Percentiles rank a stretch among this genome's conserved stretches.
Conservation (phyloP, 108 stramenopile species). For the Skeletonema costatum region DNA sequence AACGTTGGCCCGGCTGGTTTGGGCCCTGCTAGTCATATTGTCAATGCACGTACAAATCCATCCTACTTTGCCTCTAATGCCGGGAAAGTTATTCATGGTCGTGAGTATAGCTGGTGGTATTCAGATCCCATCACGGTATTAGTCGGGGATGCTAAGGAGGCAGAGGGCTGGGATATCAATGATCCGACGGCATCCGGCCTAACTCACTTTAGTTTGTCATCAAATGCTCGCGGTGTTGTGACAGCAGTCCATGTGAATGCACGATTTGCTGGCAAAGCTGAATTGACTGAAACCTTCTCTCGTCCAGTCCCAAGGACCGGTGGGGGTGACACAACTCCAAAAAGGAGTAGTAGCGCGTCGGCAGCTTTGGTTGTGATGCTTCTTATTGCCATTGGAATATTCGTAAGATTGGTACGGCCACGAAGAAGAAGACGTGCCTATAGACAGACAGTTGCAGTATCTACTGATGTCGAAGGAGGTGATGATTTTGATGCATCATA, state of each 20-base stretch:
- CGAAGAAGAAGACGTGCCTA: not conserved
- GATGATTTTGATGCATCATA: not conserved
- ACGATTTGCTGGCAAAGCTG: conserved; percentile 11
- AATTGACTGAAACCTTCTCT: not conserved
- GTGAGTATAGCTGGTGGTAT: conserved; percentile 48
- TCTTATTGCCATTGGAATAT: not conserved
- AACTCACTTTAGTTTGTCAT: not conserved
- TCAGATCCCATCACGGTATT: conserved; percentile 36
- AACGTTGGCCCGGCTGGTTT: conserved; percentile 29
- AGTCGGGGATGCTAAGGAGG: conserved; percentile 15
- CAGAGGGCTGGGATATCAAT: conserved; percentile 15
- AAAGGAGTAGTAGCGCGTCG: not conserved
- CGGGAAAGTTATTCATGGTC: conserved; percentile 42
- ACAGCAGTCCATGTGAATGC: conserved; percentile 40
- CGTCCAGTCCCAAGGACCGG: not conserved
- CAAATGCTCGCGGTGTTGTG: conserved; percentile 8
- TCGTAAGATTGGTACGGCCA: conserved; percentile 3
- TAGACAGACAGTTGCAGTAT: not conserved
- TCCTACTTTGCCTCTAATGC: conserved; percentile 39
- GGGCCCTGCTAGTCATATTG: conserved; percentile 67
- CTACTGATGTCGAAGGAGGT: conserved; percentile 2
- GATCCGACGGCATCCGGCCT: conserved; percentile 11
- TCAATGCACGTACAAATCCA: conserved; percentile 74
- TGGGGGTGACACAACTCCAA: not conserved
- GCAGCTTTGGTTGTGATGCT: not conserved